A percentile compares a stretch with the other conserved stretches of the same genome.
Conservation (phyloP, 2,329 filamentous ascomycete genomes). For the Cladosporium sp. region DNA sequence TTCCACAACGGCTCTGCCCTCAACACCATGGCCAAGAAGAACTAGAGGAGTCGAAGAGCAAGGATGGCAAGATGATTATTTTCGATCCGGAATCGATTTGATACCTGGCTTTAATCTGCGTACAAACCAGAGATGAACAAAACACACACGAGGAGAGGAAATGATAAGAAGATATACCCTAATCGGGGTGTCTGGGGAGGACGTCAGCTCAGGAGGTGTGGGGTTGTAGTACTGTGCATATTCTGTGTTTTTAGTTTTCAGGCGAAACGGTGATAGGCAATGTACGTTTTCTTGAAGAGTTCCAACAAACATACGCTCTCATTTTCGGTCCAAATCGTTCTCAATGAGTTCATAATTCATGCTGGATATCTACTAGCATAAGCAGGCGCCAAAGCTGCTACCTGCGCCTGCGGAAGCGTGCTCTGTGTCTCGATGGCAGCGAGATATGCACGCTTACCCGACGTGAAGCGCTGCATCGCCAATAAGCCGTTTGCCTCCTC, state of each 20-base stretch:
- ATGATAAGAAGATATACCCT: slow-evolving; percentile 14
- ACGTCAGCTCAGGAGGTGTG: slow-evolving; percentile 9
- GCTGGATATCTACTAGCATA: not conserved
- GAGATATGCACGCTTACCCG: not conserved
- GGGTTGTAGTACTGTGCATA: slow-evolving; percentile 16
- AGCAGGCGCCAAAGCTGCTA: not conserved
- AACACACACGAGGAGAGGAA: not conserved
- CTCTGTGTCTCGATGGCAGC: not conserved
- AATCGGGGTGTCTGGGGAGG: slow-evolving; percentile 18
- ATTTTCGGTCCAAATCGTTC: not conserved
- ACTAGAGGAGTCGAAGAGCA: slow-evolving; percentile 11
- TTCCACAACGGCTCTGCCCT: slow-evolving; percentile 97
- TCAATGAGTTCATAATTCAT: not conserved
- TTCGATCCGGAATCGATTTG: not conserved
- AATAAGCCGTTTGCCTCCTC: not conserved
- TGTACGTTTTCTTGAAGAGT: slow-evolving; percentile 13
- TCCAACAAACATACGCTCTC: not conserved
- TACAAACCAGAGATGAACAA: slow-evolving; percentile 1
- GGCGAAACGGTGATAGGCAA: slow-evolving; percentile 12
- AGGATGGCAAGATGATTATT: not conserved
- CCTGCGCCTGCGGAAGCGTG: not conserved
- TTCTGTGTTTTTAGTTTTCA: slow-evolving; percentile 5
- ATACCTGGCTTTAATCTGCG: slow-evolving; percentile 8
- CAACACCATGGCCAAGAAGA: slow-evolving; percentile 94
- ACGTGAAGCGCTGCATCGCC: not conserved